Conservation (phyloP, 768 basidiomycete genomes). For the Boletus speciosus region DNA sequence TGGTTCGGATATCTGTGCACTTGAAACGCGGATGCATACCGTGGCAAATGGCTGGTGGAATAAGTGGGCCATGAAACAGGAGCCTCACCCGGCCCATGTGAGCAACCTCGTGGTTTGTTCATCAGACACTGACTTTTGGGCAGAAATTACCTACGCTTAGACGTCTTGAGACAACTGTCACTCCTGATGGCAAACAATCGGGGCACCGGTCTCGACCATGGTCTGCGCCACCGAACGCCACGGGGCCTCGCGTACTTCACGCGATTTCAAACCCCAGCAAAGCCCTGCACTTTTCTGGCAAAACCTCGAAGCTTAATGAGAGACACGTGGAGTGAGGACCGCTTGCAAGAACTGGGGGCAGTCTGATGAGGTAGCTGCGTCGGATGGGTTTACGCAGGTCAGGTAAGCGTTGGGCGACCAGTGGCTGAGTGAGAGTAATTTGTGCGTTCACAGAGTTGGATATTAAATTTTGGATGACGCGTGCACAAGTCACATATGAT, state of each 20-base stretch:
- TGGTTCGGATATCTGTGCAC: conserved; percentile 18
- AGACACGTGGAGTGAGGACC: conserved; percentile 9
- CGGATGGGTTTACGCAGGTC: conserved; percentile 6
- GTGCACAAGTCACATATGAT: conserved; percentile 5
- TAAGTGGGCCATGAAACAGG: conserved; percentile 42
- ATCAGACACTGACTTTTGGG: conserved; percentile 6
- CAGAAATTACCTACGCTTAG: conserved; percentile 35
- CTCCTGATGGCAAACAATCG: conserved; percentile 40
- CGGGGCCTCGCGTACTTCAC: conserved; percentile 17
- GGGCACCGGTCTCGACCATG: conserved; percentile 25
- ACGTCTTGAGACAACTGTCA: conserved; percentile 48
- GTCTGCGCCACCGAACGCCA: conserved; percentile 25
- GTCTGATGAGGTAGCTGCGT: conserved; percentile 4
- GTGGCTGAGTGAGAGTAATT: conserved; percentile 2
- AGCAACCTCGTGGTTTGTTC: conserved; percentile 12
- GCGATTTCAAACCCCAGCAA: conserved; percentile 20
- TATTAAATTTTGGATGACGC: conserved; percentile 22
- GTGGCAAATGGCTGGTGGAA: conserved; percentile 52
- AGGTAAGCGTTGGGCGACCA: conserved; percentile 11
- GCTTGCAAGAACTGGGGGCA: background rate
- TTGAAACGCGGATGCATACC: conserved; percentile 34
- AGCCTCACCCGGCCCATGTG: conserved; percentile 15
- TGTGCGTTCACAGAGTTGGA: conserved; percentile 10
- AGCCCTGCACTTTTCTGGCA: conserved; percentile 9
- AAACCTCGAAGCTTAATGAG: conserved; percentile 7